Conservation (phyloP, 306 rosid species). For the Quillaja saponaria region DNA sequence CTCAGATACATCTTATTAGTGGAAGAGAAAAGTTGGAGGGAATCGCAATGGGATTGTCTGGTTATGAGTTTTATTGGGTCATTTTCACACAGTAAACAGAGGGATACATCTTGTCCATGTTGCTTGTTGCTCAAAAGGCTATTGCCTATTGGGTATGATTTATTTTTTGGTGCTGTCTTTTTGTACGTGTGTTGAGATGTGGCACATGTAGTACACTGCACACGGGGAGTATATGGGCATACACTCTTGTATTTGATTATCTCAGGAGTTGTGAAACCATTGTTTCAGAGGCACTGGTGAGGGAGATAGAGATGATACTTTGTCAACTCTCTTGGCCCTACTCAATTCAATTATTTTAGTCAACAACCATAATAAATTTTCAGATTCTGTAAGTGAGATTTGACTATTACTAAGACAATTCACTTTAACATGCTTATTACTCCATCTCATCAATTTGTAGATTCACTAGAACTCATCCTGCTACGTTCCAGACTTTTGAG, state of each 20-base stretch:
- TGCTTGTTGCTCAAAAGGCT: slow-evolving; percentile 51
- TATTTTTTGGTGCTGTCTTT: slow-evolving; percentile 38
- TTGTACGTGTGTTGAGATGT: slow-evolving; percentile 28
- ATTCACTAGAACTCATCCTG: background rate
- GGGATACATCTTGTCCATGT: slow-evolving; percentile 44
- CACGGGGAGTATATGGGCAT: slow-evolving; percentile 22
- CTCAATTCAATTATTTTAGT: slow-evolving; percentile 32
- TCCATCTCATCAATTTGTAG: background rate
- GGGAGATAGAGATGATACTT: slow-evolving; percentile 19
- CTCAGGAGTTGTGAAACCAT: too few species aligned
- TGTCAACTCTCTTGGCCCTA: slow-evolving; percentile 36
- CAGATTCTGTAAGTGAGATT: slow-evolving; percentile 3
- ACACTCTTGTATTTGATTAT: too few species aligned
- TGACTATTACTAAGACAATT: slow-evolving; percentile 5
- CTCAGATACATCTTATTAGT: slow-evolving; percentile 18
- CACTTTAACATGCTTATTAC: background rate
- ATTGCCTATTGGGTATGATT: slow-evolving; percentile 37
- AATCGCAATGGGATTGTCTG: slow-evolving; percentile 29
- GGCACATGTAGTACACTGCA: slow-evolving; percentile 35
- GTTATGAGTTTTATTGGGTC: slow-evolving; percentile 21
- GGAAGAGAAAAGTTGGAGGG: slow-evolving; percentile 16
- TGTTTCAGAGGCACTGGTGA: slow-evolving; percentile 20
- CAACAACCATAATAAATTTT: slow-evolving; percentile 1
- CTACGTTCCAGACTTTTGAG: too few species aligned
- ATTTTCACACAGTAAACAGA: slow-evolving; percentile 1